Percentiles rank a stretch among this genome's conserved stretches.
Evolutionary conservation across 768 basidiomycete species (phyloP).

Genomic region (Xerocomus spinulosus): DNA sequence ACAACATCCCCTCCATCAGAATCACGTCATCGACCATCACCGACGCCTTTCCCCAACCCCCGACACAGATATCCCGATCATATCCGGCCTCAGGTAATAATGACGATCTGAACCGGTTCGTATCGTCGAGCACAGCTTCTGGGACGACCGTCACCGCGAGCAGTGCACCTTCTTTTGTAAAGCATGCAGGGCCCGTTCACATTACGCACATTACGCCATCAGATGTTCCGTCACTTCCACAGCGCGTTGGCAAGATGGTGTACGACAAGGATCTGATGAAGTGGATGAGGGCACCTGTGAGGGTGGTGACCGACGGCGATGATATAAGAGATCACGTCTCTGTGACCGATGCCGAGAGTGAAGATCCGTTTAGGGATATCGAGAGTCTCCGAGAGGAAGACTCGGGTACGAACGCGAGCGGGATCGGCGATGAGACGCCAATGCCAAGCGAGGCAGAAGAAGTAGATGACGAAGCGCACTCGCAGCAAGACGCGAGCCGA

Average conservation of each 20-base stretch:
- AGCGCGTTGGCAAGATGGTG: constrained; percentile 81
- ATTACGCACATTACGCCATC: constrained; percentile 77
- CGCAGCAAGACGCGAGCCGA: constrained; percentile 26
- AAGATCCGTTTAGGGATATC: constrained; percentile 90
- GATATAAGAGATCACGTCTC: constrained; percentile 29
- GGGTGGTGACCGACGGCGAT: constrained; percentile 28
- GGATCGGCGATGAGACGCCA: not conserved
- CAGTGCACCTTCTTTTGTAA: constrained; percentile 78
- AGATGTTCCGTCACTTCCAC: constrained; percentile 71
- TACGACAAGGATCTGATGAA: constrained; percentile 80
- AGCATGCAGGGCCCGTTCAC: constrained; percentile 74
- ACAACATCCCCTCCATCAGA: constrained; percentile 25
- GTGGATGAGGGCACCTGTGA: constrained; percentile 68
- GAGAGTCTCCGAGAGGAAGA: constrained; percentile 77
- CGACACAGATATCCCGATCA: constrained; percentile 28
- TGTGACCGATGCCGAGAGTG: constrained; percentile 49
- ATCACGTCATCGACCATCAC: constrained; percentile 27
- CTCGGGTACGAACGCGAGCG: constrained; percentile 19
- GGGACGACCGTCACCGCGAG: constrained; percentile 65
- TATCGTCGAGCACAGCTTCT: constrained; percentile 83
- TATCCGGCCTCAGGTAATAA: constrained; percentile 50
- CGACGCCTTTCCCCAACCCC: constrained; percentile 30
- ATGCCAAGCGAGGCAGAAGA: constrained; percentile 6
- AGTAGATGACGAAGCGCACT: constrained; percentile 16
- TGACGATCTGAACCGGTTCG: constrained; percentile 82